Percentiles rank a stretch among this genome's conserved stretches.
Evolutionary conservation across 2,329 filamentous ascomycete genomes (phyloP).

Genomic region (Diaporthe vaccinii): DNA sequence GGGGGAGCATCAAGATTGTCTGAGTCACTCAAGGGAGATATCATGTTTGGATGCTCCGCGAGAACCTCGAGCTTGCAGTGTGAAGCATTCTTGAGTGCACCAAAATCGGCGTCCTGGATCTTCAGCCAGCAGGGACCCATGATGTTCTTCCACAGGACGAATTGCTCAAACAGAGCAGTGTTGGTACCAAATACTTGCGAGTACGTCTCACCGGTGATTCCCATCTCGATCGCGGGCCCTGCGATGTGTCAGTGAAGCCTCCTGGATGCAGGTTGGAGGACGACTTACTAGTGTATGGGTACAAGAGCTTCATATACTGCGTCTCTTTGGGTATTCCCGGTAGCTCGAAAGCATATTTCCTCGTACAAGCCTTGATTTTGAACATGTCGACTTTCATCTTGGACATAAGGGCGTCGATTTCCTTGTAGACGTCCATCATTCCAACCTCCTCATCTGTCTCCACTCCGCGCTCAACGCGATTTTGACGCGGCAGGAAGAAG

Average conservation of each 20-base stretch:
- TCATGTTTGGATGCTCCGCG: slow-evolving; percentile 81
- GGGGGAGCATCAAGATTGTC: slow-evolving; percentile 88
- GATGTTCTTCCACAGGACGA: slow-evolving; percentile 98
- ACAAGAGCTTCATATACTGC: slow-evolving; percentile 95
- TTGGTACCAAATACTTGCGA: slow-evolving; percentile 95
- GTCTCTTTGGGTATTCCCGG: slow-evolving; percentile 87
- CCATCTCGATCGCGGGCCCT: slow-evolving; percentile 79
- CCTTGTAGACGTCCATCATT: slow-evolving; percentile 90
- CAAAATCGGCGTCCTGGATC: slow-evolving; percentile 88
- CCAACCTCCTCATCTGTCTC: slow-evolving; percentile 83
- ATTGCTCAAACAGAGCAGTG: slow-evolving; percentile 96
- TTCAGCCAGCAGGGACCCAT: slow-evolving; percentile 99
- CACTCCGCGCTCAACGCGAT: slow-evolving; percentile 67
- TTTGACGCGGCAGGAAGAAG: slow-evolving; percentile 88
- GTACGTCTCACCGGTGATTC: slow-evolving; percentile 86
- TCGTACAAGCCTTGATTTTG: slow-evolving; percentile 90
- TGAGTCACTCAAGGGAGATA: slow-evolving; percentile 80
- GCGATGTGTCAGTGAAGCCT: slow-evolving; percentile 42
- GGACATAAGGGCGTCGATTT: slow-evolving; percentile 90
- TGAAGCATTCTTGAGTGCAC: slow-evolving; percentile 88
- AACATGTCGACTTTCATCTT: slow-evolving; percentile 87
- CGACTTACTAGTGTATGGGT: slow-evolving; percentile 84
- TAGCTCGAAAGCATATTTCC: slow-evolving; percentile 97
- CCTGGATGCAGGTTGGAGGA: background rate
- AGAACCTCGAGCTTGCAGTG: slow-evolving; percentile 96